Evolutionary conservation across 345 rosid species (phyloP), one percentile per base, ranked within the genome.

Genomic region (Microthlaspi erraticum): DNA sequence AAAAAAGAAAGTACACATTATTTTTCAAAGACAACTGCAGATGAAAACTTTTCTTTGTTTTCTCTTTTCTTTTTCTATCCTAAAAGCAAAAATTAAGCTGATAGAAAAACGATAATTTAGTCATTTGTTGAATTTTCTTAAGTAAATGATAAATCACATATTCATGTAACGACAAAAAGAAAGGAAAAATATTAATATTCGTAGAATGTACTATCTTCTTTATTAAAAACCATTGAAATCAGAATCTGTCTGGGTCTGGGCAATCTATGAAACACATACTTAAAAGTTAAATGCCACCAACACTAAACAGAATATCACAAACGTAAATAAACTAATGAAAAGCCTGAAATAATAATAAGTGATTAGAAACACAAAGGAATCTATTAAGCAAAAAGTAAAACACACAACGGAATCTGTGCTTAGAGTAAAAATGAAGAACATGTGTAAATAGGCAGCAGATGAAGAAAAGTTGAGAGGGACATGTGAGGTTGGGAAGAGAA

Each of bases 371-470:
- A 20, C 2, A 74, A 67, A 51, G 29, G 29, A 26, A 26, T 26
- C 29, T 26, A 26, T 26, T 26, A 26, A 26, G 29, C 29, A 26
- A 26, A 26, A 26, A 26, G 3, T 26, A 26, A 26, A 26, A 26
- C 29, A 20, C 3, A 74, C 60, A 51, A n/a, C n/a, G 34, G 78
- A 66, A 74, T 66, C 20, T 39, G 46, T 41, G 68, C 33, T 39
- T 50, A 58, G 55, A 73, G 60, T 64, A 64, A 57, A 66, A 73
- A 9, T 33, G 77, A 58, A 10, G 52, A 57, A 39, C 67, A 66
- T 66, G 67, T 73, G 67, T 73, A 66, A 73, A 72, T 49, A 66
- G 72, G 72, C 72, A 58, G 54, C 63, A n/a, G 61, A 51, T 42
- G 26, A 52, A 51, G 42, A 60, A 74, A 68, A 60, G 8, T 31